phyloP scores from a whole-genome alignment of 441 rosid species.

The Breynia disticha region DNA sequence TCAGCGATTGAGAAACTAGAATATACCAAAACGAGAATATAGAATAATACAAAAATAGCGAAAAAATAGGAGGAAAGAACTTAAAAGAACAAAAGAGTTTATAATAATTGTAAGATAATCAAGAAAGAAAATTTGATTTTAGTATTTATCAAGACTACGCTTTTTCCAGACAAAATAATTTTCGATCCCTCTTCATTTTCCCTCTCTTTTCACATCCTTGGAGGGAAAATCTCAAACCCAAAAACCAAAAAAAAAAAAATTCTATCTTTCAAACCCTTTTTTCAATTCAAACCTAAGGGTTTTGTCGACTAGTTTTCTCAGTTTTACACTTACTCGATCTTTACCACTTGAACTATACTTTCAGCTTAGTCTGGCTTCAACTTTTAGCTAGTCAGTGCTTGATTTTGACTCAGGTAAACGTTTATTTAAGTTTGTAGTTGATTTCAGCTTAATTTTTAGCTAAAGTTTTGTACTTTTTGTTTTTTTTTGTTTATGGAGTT shows the following conservation, averaged over 20 bases:
- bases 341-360: constrained; percentile 7
- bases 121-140: no score
- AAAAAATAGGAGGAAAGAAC: no score
- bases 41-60: no score
- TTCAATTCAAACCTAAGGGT: constrained; percentile 10
- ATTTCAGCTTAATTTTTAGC: neutral
- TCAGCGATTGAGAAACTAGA: no score
- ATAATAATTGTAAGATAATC: neutral
- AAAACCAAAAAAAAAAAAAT: neutral
- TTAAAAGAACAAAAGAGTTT: no score
- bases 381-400: constrained; percentile 9
- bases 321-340: neutral
- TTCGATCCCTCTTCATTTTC: constrained; percentile 38
- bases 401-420: constrained; percentile 16
- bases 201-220: constrained; percentile 42
- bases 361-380: constrained; percentile 3
- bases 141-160: constrained; percentile 17
- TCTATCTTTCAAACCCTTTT: neutral
- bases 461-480: no score
- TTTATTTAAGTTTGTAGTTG: no score
- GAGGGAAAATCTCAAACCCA: constrained; percentile 34
- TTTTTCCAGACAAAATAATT: constrained; percentile 26
- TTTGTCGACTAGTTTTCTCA: constrained; percentile 3
- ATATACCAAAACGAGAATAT: no score
- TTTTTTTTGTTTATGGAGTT: neutral